Conservation (phyloP, 208 protist genomes). For the Balamuthia mandrillaris region DNA sequence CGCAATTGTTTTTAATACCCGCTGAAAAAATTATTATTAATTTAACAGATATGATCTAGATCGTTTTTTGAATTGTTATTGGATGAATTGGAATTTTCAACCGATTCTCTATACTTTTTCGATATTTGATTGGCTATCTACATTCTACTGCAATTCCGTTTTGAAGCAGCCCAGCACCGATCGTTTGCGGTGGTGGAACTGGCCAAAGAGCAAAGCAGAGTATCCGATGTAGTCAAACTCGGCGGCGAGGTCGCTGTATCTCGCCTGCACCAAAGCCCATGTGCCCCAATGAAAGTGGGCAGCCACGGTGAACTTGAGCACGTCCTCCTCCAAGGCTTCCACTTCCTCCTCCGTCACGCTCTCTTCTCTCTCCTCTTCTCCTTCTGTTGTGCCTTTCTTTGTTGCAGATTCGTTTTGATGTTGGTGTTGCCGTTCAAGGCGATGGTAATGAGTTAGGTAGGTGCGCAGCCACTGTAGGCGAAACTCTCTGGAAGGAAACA, state of each 20-base stretch:
- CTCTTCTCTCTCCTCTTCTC: not conserved
- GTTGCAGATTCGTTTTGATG: no score
- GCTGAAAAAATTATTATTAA: no score
- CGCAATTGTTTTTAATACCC: no score
- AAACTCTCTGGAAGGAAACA: slow-evolving; percentile 14
- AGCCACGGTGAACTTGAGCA: not conserved
- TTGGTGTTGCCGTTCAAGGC: not conserved
- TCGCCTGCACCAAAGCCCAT: slow-evolving; percentile 17
- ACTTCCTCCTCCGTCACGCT: not conserved
- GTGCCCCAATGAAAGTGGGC: slow-evolving; percentile 15
- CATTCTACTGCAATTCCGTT: no score
- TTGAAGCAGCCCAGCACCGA: not conserved
- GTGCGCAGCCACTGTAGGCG: slow-evolving; percentile 20
- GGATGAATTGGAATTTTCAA: no score
- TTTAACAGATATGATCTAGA: no score
- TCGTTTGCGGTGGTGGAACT: not conserved
- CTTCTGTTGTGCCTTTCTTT: not conserved
- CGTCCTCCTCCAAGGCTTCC: slow-evolving; percentile 10
- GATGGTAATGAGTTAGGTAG: not conserved
- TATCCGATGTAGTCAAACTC: slow-evolving; percentile 34
- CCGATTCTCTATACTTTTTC: no score
- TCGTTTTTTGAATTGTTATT: no score
- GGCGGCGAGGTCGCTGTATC: not conserved
- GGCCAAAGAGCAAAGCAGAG: slow-evolving; percentile 1
- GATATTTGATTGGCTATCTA: no score